phyloP scores from a whole-genome alignment of 495 filamentous ascomycete genomes.

The Pseudotulostoma volvatum region DNA sequence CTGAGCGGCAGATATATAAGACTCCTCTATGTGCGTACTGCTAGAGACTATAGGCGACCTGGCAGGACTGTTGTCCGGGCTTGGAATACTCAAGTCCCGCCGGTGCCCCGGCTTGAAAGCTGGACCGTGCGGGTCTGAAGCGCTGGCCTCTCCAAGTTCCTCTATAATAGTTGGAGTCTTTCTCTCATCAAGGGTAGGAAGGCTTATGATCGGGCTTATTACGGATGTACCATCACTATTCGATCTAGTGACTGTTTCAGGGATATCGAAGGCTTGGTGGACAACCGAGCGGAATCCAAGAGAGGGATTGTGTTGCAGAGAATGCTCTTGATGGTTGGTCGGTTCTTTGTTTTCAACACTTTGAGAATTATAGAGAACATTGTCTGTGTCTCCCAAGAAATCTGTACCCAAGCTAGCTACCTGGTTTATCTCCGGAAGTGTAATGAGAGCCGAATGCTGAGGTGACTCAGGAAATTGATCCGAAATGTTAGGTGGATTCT shows the following conservation, averaged over 20 bases:
- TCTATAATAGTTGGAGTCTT: conserved; percentile 43
- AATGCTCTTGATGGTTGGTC: conserved; percentile 8
- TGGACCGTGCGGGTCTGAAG: conserved; percentile 14
- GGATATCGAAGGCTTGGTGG: conserved; percentile 53
- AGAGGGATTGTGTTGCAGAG: conserved; percentile 39
- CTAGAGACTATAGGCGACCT: conserved; percentile 37
- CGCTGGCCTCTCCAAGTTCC: conserved; percentile 27
- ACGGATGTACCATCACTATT: conserved; percentile 48
- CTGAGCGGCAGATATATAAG: no score
- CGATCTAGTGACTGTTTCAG: conserved; percentile 44
- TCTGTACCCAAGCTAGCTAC: conserved; percentile 46
- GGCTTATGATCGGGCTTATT: conserved; percentile 54
- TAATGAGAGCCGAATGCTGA: conserved; percentile 7
- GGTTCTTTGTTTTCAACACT: conserved; percentile 4
- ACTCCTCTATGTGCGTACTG: no score
- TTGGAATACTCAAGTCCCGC: conserved; percentile 44
- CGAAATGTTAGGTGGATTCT: no score
- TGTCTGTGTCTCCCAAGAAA: conserved; percentile 11
- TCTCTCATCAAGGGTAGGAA: conserved; percentile 20
- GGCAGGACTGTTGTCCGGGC: conserved; percentile 45
- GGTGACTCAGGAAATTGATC: conserved; percentile 4
- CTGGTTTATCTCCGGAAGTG: conserved; percentile 45
- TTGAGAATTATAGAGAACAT: conserved; percentile 8
- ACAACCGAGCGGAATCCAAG: conserved; percentile 51
- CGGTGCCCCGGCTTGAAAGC: conserved; percentile 41